phyloP scores from a whole-genome alignment of 345 rosid species.

The Boechera divaricarpa region DNA sequence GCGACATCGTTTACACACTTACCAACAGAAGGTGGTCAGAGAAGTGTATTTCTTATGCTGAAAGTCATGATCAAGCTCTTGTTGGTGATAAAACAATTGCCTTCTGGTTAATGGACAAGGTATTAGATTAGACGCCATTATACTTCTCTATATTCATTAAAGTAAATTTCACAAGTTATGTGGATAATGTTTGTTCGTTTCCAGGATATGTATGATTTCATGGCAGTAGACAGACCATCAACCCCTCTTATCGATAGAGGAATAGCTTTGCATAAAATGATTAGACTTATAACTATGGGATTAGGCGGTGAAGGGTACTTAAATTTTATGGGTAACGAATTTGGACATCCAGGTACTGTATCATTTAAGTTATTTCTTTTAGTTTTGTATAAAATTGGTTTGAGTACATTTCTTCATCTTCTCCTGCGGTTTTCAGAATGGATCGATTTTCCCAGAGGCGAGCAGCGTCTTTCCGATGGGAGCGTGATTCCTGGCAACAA shows the following conservation, averaged over 20 bases:
- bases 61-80: slow-evolving; percentile 98
- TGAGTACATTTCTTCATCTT: slow-evolving; percentile 21
- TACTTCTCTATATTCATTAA: slow-evolving; percentile 7
- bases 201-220: slow-evolving; percentile 98
- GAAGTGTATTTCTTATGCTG: slow-evolving; percentile 89
- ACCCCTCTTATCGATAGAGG: slow-evolving; percentile 91
- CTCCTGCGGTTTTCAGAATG: slow-evolving; percentile 64
- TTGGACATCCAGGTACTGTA: slow-evolving; percentile 93
- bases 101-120: slow-evolving; percentile 99
- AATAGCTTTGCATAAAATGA: slow-evolving; percentile 96
- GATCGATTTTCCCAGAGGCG: slow-evolving; percentile 98
- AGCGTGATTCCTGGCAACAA: slow-evolving; percentile 71
- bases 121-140: slow-evolving; percentile 28
- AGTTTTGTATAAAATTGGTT: neutral
- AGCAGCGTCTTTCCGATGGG: slow-evolving; percentile 76
- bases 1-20: slow-evolving; percentile 72
- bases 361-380: slow-evolving; percentile 25
- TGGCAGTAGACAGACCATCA: slow-evolving; percentile 88
- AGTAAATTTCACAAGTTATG: neutral
- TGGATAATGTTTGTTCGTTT: slow-evolving; percentile 21
- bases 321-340: slow-evolving; percentile 99
- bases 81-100: slow-evolving; percentile 98
- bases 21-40: slow-evolving; percentile 94
- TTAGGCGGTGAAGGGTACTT: slow-evolving; percentile 98
- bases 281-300: slow-evolving; percentile 96